Conservation (phyloP, 2,329 filamentous ascomycete genomes). For the Exophiala calicioides region DNA sequence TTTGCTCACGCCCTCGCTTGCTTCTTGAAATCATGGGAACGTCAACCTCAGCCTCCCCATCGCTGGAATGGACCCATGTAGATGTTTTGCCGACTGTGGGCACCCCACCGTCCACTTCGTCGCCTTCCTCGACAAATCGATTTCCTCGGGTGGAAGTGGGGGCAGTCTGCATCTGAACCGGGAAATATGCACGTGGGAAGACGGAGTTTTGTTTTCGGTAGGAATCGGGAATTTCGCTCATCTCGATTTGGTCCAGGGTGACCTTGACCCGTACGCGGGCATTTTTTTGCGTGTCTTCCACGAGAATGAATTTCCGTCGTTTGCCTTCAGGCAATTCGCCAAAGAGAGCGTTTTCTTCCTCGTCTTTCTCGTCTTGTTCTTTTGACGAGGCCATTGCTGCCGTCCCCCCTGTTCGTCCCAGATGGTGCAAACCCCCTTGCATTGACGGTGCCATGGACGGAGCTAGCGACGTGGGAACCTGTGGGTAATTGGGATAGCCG, state of each 20-base stretch:
- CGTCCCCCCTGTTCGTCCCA: slow-evolving; percentile 33
- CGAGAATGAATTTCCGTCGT: slow-evolving; percentile 93
- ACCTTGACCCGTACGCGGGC: slow-evolving; percentile 84
- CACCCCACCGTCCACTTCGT: slow-evolving; percentile 46
- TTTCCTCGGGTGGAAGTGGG: slow-evolving; percentile 70
- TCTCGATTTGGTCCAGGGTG: slow-evolving; percentile 88
- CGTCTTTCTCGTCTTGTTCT: slow-evolving; percentile 36
- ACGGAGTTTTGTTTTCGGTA: slow-evolving; percentile 89
- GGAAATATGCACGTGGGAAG: slow-evolving; percentile 88
- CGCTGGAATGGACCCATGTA: slow-evolving; percentile 62
- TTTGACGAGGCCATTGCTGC: slow-evolving; percentile 32
- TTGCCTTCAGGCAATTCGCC: slow-evolving; percentile 86
- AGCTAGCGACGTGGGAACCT: slow-evolving; percentile 50
- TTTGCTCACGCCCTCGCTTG: slow-evolving; percentile 77
- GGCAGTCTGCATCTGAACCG: slow-evolving; percentile 86
- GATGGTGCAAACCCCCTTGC: slow-evolving; percentile 55
- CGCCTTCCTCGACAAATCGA: slow-evolving; percentile 72
- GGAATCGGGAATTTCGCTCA: slow-evolving; percentile 92
- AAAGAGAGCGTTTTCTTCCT: slow-evolving; percentile 70
- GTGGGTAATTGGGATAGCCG: slow-evolving; percentile 66
- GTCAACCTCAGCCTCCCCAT: slow-evolving; percentile 73
- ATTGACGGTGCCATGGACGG: slow-evolving; percentile 67
- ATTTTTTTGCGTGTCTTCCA: slow-evolving; percentile 82
- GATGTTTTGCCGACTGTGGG: slow-evolving; percentile 47
- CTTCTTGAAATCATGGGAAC: slow-evolving; percentile 72